A percentile compares a stretch with the other conserved stretches of the same genome.
These are phyloP conservation scores for Euphorbia tirucalli DNA, from an alignment of 345 rosid genomes.

Conservation along the genomic window DNA sequence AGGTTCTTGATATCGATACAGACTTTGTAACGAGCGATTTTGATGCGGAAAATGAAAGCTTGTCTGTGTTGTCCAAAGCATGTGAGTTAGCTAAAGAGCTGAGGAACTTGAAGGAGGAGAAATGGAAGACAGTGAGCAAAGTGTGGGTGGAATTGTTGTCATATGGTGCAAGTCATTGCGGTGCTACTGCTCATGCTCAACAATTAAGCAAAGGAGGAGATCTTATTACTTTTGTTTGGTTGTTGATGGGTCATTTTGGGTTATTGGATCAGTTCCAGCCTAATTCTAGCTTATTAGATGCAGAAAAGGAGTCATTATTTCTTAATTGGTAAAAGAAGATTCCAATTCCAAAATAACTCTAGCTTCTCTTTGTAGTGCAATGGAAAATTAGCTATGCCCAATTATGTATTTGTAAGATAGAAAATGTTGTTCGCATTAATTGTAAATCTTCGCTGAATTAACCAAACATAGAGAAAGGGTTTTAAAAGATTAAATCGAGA, in stretches of 20 bases:
- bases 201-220: conserved; percentile 63
- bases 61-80: conserved; percentile 59
- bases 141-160: conserved; percentile 67
- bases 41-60: conserved; percentile 61
- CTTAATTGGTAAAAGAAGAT: too few species aligned
- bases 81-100: conserved; percentile 57
- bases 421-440: too few species aligned
- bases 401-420: too few species aligned
- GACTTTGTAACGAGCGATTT: conserved; percentile 30
- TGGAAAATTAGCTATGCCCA: too few species aligned
- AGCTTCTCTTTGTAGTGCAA: too few species aligned
- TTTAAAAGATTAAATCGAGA: too few species aligned
- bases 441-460: too few species aligned
- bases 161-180: conserved; percentile 56
- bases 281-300: conserved; percentile 7
- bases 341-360: too few species aligned
- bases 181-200: conserved; percentile 53
- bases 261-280: conserved; percentile 52
- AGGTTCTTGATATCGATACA: conserved; percentile 27
- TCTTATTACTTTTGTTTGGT: conserved; percentile 60
- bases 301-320: background rate
- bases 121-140: conserved; percentile 51
- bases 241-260: conserved; percentile 79
- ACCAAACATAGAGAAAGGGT: too few species aligned
- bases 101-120: conserved; percentile 20